These are phyloP conservation scores for Solanum tacnaense DNA, from an alignment of 257 asterid species.

Conservation along the genomic window DNA sequence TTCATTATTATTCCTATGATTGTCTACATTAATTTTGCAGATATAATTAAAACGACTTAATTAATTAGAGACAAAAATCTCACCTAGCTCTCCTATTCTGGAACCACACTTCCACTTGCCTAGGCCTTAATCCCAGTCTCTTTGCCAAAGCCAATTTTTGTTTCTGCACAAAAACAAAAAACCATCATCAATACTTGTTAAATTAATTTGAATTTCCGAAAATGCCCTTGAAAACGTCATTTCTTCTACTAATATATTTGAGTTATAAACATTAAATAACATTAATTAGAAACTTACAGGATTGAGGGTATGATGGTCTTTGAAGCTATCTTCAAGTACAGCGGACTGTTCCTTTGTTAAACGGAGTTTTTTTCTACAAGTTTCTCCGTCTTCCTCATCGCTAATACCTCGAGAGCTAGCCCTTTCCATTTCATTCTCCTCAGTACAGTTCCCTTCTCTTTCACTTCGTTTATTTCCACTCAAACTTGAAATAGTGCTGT, in stretches of 20 bases:
- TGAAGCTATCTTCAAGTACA: constrained; percentile 76
- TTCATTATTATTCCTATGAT: not conserved
- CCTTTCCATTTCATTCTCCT: constrained; percentile 53
- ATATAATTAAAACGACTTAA: not conserved
- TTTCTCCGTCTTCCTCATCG: constrained; percentile 74
- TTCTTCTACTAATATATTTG: no score
- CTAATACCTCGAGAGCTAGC: constrained; percentile 36
- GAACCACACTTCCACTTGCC: constrained; percentile 92
- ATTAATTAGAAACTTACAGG: constrained; percentile 32
- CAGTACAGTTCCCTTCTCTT: constrained; percentile 30
- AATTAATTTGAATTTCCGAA: not conserved
- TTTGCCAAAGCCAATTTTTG: constrained; percentile 65
- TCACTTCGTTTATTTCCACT: constrained; percentile 62
- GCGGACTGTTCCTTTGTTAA: constrained; percentile 69
- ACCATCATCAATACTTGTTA: not conserved
- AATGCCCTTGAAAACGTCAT: not conserved
- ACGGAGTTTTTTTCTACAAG: constrained; percentile 58
- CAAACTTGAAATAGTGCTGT: constrained; percentile 64
- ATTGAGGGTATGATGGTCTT: constrained; percentile 69
- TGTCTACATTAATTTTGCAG: not conserved
- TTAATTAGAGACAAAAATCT: not conserved
- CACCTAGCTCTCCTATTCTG: constrained; percentile 86
- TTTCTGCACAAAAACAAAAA: constrained; percentile 26
- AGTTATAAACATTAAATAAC: no score
- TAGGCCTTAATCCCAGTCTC: constrained; percentile 54